phyloP scores from a whole-genome alignment of 495 filamentous ascomycete species.

The Penicillium steckii region DNA sequence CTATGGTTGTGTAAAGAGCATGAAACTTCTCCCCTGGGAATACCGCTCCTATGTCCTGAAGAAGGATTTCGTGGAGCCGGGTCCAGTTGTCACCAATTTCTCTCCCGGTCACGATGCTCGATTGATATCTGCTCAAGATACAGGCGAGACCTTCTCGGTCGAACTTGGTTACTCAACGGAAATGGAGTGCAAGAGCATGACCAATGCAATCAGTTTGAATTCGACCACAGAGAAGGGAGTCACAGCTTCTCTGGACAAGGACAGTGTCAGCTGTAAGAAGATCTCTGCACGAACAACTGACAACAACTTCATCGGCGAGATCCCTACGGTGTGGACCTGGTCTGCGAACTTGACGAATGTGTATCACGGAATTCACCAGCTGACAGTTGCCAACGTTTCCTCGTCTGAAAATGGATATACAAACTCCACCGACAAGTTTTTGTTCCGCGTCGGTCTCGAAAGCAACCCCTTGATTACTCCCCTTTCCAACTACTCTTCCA shows the following conservation, averaged over 20 bases:
- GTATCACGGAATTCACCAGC: conserved; percentile 45
- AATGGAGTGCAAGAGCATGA: conserved; percentile 57
- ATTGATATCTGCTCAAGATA: conserved; percentile 39
- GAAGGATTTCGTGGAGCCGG: conserved; percentile 39
- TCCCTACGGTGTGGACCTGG: conserved; percentile 42
- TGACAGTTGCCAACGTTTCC: conserved; percentile 44
- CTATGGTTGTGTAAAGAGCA: conserved; percentile 44
- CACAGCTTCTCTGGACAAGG: conserved; percentile 25
- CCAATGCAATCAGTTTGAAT: conserved; percentile 39
- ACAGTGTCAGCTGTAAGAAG: conserved; percentile 22
- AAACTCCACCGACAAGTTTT: conserved; percentile 43
- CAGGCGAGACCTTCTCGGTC: conserved; percentile 9
- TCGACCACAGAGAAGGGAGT: conserved; percentile 38
- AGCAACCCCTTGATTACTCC: conserved; percentile 52
- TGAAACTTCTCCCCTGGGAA: conserved; percentile 54
- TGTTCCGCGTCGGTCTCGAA: conserved; percentile 43
- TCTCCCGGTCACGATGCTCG: conserved; percentile 57
- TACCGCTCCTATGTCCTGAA: conserved; percentile 58
- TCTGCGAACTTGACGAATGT: conserved; percentile 43
- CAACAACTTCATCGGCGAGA: conserved; percentile 10
- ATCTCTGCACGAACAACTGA: conserved; percentile 13
- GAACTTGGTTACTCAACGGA: conserved; percentile 36
- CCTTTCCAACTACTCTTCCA: conserved; percentile 55
- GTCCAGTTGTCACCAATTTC: conserved; percentile 59
- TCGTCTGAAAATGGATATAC: conserved; percentile 31